Evolutionary conservation across 2,329 filamentous ascomycete genomes (phyloP), one percentile per base, ranked within the genome.

Genomic region (Bipolaris bicolor): DNA sequence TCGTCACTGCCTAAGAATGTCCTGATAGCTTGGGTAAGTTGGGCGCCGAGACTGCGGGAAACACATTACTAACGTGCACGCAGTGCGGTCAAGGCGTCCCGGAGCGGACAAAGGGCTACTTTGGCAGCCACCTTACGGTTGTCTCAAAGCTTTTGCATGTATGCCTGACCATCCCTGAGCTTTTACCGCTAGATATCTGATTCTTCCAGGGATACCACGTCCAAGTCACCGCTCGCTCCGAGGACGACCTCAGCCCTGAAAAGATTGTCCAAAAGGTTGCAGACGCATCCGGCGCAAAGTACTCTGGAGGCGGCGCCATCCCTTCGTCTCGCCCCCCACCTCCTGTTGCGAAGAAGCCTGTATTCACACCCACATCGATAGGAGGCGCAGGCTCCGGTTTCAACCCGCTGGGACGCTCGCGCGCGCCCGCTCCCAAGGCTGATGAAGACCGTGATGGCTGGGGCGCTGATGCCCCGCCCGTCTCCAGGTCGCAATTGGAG

Each of bases 41-140:
- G 34, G 40, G 33, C 13, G 16, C 26, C 29, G 16, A 11, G 3
- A 2, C 11, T 48, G 33, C 61, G 10, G 13, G 6, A 15, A 26
- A 24, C 66, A 54, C 66, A 26, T 18, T 36, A 34, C 53, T 62
- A 55, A 62, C 44, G 43, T 47, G 6, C 50, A 41, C 49, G 48
- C 62, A 84, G 90, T 99, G 95, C 77, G 95, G 95, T 65, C 94
- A 96, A 73, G 95, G 95, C 68, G 95, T 99, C 15, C 95, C 95
- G n/a, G 95, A 99, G 80, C 85, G 94, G 70, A 98, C 94, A 60
- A 99, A 98, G 80, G 95, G 95, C 64, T 98, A 98, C 80, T 99
- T 99, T 76, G 97, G 92, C 65, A 97, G 92, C 79, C 94, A 99
- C 79, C 82, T 95, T 46, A 88, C 90, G 59, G 89, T 92, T 46